These are phyloP conservation scores for Marchantia paleacea DNA, from an alignment of 225 moss, liverwort and hornwort genomes.

Conservation along the genomic window DNA sequence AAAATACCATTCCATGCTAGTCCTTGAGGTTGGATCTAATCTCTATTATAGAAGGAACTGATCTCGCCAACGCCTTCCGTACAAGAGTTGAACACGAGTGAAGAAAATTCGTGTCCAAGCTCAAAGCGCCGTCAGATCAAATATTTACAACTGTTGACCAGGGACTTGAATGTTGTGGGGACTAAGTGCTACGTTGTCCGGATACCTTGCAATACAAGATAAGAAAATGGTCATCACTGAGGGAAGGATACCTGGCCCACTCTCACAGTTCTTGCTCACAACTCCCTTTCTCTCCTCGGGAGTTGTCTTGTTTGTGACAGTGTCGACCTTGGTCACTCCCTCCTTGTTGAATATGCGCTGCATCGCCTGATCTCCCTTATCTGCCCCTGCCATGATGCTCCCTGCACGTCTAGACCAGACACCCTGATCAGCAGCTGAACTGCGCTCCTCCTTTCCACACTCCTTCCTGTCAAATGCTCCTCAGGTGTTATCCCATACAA, in stretches of 20 bases:
- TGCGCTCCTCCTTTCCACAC: no score
- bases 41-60: no score
- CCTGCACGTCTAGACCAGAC: background rate
- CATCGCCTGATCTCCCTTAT: slow-evolving; percentile 15
- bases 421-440: no score
- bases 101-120: background rate
- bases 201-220: no score
- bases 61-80: background rate
- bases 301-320: background rate
- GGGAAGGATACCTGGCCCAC: slow-evolving; percentile 7
- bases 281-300: slow-evolving; percentile 11
- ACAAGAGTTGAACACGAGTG: background rate
- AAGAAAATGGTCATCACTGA: background rate
- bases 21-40: no score
- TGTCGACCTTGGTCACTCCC: slow-evolving; percentile 9
- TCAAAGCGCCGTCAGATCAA: background rate
- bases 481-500: background rate
- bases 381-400: background rate
- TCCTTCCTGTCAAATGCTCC: background rate
- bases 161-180: background rate
- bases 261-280: slow-evolving; percentile 19
- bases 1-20: no score
- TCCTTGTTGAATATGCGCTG: slow-evolving; percentile 24
- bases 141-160: background rate
- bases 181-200: background rate